phyloP scores from a whole-genome alignment of 2,329 filamentous ascomycete species.

The Cladosporium sp. region DNA sequence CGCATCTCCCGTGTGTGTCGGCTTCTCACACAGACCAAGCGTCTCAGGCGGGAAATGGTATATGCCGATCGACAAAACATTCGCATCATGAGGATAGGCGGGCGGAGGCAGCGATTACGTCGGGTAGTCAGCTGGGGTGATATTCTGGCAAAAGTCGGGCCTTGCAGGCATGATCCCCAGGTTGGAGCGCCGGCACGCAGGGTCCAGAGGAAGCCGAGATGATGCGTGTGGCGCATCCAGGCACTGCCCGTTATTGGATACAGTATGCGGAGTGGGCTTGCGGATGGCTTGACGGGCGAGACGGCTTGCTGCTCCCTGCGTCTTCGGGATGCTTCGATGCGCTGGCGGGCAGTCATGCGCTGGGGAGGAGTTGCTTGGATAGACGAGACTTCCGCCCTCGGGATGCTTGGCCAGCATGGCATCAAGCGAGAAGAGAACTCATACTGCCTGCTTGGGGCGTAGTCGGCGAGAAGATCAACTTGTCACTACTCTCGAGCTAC shows the following conservation, averaged over 20 bases:
- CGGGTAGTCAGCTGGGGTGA: conserved; percentile 1
- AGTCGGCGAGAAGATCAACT: not conserved
- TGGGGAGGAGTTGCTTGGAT: too few relatives aligned
- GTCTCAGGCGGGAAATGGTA: conserved; percentile 3
- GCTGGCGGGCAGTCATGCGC: conserved; percentile 12
- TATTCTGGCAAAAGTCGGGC: conserved; percentile 1
- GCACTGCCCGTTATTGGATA: conserved; percentile 10
- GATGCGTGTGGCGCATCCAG: conserved; percentile 10
- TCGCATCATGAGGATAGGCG: conserved; percentile 2
- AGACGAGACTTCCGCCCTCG: not conserved
- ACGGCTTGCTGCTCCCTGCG: conserved; percentile 1
- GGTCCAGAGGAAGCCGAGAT: conserved; percentile 6
- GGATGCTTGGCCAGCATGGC: conserved; percentile 1
- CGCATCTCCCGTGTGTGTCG: too few relatives aligned
- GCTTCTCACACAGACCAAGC: conserved; percentile 9
- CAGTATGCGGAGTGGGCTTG: not conserved
- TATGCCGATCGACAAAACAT: conserved; percentile 5
- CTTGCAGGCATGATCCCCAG: too few relatives aligned
- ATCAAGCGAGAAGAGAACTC: not conserved
- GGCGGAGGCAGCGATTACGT: conserved; percentile 5
- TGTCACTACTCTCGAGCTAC: not conserved
- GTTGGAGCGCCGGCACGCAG: not conserved
- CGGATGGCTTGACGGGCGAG: conserved; percentile 7
- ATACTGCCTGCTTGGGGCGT: conserved; percentile 1
- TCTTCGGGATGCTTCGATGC: not conserved